Base-by-base conservation (phyloP, 331 rosid species). In the Acacia pycnantha region DNA sequence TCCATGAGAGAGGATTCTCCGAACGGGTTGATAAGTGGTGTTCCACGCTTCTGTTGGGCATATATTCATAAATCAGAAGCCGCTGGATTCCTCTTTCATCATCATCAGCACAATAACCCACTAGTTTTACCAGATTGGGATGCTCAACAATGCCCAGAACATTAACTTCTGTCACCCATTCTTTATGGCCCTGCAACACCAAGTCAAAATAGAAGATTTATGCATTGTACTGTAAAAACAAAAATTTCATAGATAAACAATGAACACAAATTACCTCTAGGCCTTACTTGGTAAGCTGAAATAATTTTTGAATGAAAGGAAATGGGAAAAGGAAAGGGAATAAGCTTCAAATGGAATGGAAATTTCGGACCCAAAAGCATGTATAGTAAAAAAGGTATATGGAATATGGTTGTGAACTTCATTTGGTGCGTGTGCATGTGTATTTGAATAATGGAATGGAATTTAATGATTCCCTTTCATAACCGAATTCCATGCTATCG, bases 101-200 rank as follows among this genome's bases (percentile, higher is more conserved):
- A 71, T 96, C 97, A 54, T 96, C 99, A 4, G 99, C 99, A 44
- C 98, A 96, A 82, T 94, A 92, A 18, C 99, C 99, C 70, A 96
- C 92, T 80, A 96, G 87, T 84, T 96, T 96, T 84, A 96, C 99
- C 78, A 96, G 98, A 88, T 96, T 96, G 11, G 94, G 98, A 87
- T 96, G 99, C 89, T 96, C 98, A 70, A 92, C 97, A 72, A 96
- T 85, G 73, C 99, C 98, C 69, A 96, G 87, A 82, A 96, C 94
- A 88, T 96, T 96, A 79, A 96, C 99, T 89, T 96, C 99, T 56
- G 99, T 96, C 86, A 96, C 97, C 99, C 99, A 96, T 88, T 96
- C 98, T 84, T 87, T 92, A 81, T 96, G 98, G 59, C 99, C 99
- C 99, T 96, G 80, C 70, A 70, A 69, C 59, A 85, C 81, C 81